Percentiles rank a stretch among this genome's conserved stretches.
These are phyloP conservation scores for Fusarium tupiense DNA, from an alignment of 2,329 filamentous ascomycete species.

Conservation along the genomic window DNA sequence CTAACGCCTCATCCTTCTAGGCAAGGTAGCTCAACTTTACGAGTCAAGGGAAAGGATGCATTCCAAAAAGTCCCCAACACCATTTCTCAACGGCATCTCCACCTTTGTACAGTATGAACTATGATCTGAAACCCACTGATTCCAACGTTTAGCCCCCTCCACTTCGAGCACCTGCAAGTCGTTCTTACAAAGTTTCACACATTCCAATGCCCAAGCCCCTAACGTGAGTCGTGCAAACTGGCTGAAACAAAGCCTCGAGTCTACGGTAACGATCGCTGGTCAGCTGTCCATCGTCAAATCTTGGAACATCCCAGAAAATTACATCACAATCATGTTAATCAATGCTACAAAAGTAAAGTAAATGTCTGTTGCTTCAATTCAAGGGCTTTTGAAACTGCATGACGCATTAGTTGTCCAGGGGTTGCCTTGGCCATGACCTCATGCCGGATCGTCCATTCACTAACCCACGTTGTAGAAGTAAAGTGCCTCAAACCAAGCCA, in stretches of 20 bases:
- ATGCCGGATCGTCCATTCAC: constrained; percentile 30
- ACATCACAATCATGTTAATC: constrained; percentile 11
- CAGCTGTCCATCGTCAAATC: background rate
- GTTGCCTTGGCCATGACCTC: constrained; percentile 38
- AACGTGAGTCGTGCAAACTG: constrained; percentile 7
- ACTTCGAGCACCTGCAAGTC: constrained; percentile 15
- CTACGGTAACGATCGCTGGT: background rate
- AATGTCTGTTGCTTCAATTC: background rate
- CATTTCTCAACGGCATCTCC: background rate
- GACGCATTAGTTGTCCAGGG: constrained; percentile 38
- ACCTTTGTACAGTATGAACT: background rate
- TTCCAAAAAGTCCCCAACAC: background rate
- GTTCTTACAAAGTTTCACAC: constrained; percentile 25
- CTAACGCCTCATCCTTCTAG: background rate
- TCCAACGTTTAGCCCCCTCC: constrained; percentile 14
- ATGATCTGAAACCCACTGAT: constrained; percentile 24
- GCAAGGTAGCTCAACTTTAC: background rate
- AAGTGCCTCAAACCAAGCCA: constrained; percentile 29
- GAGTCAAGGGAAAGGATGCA: background rate
- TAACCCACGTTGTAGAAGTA: constrained; percentile 19
- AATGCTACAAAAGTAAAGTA: background rate
- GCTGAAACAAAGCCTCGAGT: constrained; percentile 21
- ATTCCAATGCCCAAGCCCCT: constrained; percentile 10
- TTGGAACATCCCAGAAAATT: background rate
- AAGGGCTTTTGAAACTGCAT: constrained; percentile 30